Conservation (phyloP, 169 alveolate genomes). For the Fabrea salina region DNA sequence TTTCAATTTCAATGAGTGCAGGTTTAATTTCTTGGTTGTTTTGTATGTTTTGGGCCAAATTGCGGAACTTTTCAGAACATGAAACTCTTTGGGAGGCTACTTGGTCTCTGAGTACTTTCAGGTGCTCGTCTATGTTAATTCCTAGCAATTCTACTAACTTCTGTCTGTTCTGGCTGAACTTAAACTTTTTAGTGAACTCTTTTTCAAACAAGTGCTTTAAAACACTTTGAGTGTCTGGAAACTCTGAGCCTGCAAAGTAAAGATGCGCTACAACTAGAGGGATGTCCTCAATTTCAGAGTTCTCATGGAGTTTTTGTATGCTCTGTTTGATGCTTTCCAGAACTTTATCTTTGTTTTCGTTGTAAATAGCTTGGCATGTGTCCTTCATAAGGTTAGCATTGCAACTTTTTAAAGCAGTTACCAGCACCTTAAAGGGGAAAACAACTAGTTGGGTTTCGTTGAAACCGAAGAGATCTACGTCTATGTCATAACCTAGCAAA, state of each 20-base stretch:
- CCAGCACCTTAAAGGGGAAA: constrained; percentile 11
- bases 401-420: no score
- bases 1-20: background rate
- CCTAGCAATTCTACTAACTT: no score
- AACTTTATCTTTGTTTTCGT: background rate
- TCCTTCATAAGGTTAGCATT: background rate
- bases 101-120: no score
- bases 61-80: no score
- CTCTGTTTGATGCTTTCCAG: background rate
- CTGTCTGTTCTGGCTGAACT: background rate
- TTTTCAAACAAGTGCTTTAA: background rate
- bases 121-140: no score
- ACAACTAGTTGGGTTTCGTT: background rate
- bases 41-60: no score
- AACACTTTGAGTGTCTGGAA: background rate
- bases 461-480: constrained; percentile 12
- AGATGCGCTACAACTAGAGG: background rate
- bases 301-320: background rate
- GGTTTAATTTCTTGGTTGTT: no score
- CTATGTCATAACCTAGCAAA: background rate
- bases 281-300: constrained; percentile 2
- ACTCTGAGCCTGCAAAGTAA: background rate
- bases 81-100: no score
- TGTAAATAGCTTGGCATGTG: background rate
- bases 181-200: background rate